Evolutionary conservation across 495 filamentous ascomycete species (phyloP), one percentile per base, ranked within the genome.

Genomic region (Talaromyces borbonicus): DNA sequence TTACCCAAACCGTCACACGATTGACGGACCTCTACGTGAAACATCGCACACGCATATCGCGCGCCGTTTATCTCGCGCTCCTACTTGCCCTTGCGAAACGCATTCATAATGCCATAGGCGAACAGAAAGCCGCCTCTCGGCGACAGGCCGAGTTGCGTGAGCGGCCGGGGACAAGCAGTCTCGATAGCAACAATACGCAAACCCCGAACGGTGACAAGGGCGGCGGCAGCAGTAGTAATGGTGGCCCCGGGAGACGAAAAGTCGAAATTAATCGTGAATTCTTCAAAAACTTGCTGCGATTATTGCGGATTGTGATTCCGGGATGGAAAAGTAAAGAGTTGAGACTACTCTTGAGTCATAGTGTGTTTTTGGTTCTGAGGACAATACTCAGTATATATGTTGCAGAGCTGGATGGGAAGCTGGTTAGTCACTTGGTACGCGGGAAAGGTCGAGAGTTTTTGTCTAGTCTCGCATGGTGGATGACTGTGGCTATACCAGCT

Each of bases 361-460:
- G 85, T 51, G 75, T 84, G 33, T 97, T 95, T 57, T 66, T 99
- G 54, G 83, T 98, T 7, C 55, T 95, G 33, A 66, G 92, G 53
- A 97, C 92, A 4, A 62, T 97, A 53, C 83, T 97, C 49, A 95
- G 88, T 66, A 58, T 98, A 45, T 95, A 96, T 63, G 90, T 98
- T 8, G 92, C 92, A 3, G 92, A 93, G 62, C 78, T 98, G 71
- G 92, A 98, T 62, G 92, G 92, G 26, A 78, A 78, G 42, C 73
- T 98, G 29, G 92, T 97, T 24, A 94, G 89, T 61, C 87, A 79
- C 52, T 64, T 98, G 47, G 87, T 98, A 20, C 80, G 87, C 56
- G 92, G 92, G 5, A 90, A 81, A 53, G 92, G 92, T 15, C 89
- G 76, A 63, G 87, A 94, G 44, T 98, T 98, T 54, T 68, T 97